Base-by-base conservation (phyloP, 2,329 filamentous ascomycete genomes). In the Orbilia blumenaviensis region DNA sequence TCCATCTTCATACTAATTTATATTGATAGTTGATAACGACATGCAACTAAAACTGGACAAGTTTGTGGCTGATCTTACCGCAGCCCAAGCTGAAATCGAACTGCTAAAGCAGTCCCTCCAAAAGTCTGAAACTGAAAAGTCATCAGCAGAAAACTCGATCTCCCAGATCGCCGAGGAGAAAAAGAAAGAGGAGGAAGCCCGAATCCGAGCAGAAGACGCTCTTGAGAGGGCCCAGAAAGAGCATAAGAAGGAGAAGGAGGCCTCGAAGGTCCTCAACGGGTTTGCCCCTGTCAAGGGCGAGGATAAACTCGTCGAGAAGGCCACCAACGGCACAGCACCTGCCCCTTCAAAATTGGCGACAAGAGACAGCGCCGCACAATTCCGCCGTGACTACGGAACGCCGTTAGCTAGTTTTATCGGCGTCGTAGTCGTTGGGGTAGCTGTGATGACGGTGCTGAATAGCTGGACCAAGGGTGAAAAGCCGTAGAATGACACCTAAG, bases 401-500 rank as follows among this genome's bases (percentile, higher is more conserved):
- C 92, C 92, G 14, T 94, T 94, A 81, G 90, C 91, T 42, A 93
- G 91, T 1, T 93, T 94, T 88, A 83, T 95, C 50, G 91, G 92
- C 9, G 92, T 95, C 32, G 92, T 95, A 25, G 83, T 95, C 67
- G 84, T 95, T 76, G 92, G 92, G 32, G 90, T 95, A 84, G 91
- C 92, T 12, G 82, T 95, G 78, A 95, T 95, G 92, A 91, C 91
- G 44, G 94, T 93, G 83, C 86, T 95, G 79, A 95, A 95, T 81
- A 90, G 91, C 61, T 94, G 91, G 91, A 91, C 93, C 80, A 86
- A 86, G 80, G 82, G 84, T 66, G 86, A 87, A 75, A 81, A 82
- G 66, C 42, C 68, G 68, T 71, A 79, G 66, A 32, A 60, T 50
- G 46, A 52, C 16, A 50, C 50, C 54, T 76, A 21, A 58, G 32